Conservation (phyloP, 2,329 filamentous ascomycete species). For the Colletotrichum sp. region DNA sequence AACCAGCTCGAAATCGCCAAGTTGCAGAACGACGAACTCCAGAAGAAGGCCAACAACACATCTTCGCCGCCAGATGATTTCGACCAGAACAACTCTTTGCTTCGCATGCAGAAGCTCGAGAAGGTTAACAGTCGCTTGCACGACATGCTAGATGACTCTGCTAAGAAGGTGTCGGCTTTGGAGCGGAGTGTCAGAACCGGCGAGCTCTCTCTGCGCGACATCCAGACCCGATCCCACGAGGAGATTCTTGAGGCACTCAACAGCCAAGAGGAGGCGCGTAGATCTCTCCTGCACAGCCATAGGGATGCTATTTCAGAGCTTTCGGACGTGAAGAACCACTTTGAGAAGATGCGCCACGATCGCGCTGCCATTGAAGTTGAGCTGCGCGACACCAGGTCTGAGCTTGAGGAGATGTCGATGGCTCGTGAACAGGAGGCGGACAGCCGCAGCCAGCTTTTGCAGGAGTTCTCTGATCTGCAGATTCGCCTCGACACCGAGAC, state of each 20-base stretch:
- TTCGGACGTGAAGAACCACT: conserved; percentile 83
- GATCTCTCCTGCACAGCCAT: conserved; percentile 81
- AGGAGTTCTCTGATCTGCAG: conserved; percentile 93
- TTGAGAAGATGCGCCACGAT: conserved; percentile 84
- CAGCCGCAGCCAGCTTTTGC: conserved; percentile 86
- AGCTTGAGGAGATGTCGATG: conserved; percentile 79
- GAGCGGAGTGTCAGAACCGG: conserved; percentile 88
- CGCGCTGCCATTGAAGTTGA: conserved; percentile 84
- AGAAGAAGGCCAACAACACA: conserved; percentile 80
- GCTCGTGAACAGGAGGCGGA: conserved; percentile 86
- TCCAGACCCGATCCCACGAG: conserved; percentile 92
- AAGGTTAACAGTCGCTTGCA: conserved; percentile 90
- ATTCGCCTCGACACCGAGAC: conserved; percentile 90
- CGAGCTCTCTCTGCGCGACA: conserved; percentile 86
- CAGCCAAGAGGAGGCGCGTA: conserved; percentile 88
- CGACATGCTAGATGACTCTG: conserved; percentile 92
- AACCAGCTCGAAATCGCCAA: conserved; percentile 93
- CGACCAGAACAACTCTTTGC: conserved; percentile 79
- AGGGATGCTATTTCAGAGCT: conserved; percentile 86
- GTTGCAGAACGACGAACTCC: conserved; percentile 93
- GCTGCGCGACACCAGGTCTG: conserved; percentile 81
- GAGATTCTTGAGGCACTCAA: conserved; percentile 93
- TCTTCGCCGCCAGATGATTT: conserved; percentile 65
- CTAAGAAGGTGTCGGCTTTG: conserved; percentile 87
- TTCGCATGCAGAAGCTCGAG: conserved; percentile 89